phyloP scores from a whole-genome alignment of 2,329 filamentous ascomycete species.

The Cladosporium sp. region DNA sequence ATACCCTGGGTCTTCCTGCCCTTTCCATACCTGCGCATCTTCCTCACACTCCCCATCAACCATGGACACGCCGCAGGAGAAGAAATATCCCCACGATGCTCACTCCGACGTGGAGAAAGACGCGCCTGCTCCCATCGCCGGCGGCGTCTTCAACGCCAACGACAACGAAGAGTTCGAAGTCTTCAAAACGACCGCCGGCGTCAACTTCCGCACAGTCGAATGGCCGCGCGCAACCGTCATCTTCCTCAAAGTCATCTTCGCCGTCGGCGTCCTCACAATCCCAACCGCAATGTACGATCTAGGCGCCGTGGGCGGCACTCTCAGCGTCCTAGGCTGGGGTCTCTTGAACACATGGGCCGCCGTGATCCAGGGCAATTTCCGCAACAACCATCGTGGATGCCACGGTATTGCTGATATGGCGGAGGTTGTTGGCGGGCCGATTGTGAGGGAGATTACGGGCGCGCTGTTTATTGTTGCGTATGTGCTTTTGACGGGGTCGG shows the following conservation, averaged over 20 bases:
- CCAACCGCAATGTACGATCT: conserved; percentile 52
- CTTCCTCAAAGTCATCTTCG: conserved; percentile 57
- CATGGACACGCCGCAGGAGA: conserved; percentile 1
- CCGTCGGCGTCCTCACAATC: conserved; percentile 54
- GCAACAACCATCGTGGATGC: conserved; percentile 54
- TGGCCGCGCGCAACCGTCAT: conserved; percentile 57
- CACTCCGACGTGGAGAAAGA: conserved; percentile 1
- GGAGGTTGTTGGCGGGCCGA: conserved; percentile 54
- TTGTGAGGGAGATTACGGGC: conserved; percentile 57
- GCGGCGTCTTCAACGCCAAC: conserved; percentile 18
- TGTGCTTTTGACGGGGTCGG: conserved; percentile 58
- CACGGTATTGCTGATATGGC: conserved; percentile 63
- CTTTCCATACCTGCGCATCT: background rate
- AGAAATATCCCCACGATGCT: conserved; percentile 5
- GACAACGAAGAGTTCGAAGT: conserved; percentile 46
- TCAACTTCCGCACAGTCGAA: conserved; percentile 57
- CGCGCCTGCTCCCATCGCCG: background rate
- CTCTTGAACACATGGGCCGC: conserved; percentile 54
- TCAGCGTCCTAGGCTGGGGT: conserved; percentile 53
- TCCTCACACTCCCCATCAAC: background rate
- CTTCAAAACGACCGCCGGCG: conserved; percentile 51
- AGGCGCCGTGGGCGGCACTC: conserved; percentile 51
- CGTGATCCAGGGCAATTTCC: conserved; percentile 54
- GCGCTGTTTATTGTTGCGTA: conserved; percentile 61
- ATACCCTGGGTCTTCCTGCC: background rate